Evolutionary conservation across 306 rosid species (phyloP).

Genomic region (Psophocarpus tetragonolobus): DNA sequence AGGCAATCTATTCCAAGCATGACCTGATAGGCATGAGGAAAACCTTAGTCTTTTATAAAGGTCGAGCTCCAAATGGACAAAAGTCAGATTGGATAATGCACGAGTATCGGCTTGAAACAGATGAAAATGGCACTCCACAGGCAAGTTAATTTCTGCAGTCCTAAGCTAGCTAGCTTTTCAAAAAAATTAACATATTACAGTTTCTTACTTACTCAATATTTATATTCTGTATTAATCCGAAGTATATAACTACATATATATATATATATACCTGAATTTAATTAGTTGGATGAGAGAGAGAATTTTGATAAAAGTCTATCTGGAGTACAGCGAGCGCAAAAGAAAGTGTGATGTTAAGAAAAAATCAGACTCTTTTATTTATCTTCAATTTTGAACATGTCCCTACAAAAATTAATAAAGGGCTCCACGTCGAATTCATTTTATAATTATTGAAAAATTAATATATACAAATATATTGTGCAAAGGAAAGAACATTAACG

Average conservation of each 20-base stretch:
- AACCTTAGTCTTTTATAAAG: conserved; percentile 86
- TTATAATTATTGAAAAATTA: neutral
- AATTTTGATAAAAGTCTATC: neutral
- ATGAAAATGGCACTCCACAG: conserved; percentile 88
- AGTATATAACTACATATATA: too few species aligned
- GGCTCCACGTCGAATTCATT: neutral
- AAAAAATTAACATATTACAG: too few species aligned
- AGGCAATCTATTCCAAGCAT: conserved; percentile 83
- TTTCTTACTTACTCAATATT: too few species aligned
- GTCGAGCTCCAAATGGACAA: conserved; percentile 95
- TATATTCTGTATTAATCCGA: neutral
- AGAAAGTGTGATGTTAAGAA: neutral
- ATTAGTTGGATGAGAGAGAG: neutral
- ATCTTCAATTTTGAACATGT: neutral
- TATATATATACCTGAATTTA: neutral
- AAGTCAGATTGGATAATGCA: conserved; percentile 99
- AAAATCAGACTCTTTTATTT: neutral
- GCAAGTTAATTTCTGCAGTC: conserved; percentile 42
- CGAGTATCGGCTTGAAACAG: conserved; percentile 84
- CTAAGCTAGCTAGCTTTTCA: too few species aligned
- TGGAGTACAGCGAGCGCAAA: neutral
- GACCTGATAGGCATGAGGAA: conserved; percentile 90
- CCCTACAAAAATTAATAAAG: neutral
- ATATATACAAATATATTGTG: neutral
- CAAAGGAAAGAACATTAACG: too few species aligned